Evolutionary conservation across 2,329 filamentous ascomycete genomes (phyloP).

Genomic region (Fusarium sp.): DNA sequence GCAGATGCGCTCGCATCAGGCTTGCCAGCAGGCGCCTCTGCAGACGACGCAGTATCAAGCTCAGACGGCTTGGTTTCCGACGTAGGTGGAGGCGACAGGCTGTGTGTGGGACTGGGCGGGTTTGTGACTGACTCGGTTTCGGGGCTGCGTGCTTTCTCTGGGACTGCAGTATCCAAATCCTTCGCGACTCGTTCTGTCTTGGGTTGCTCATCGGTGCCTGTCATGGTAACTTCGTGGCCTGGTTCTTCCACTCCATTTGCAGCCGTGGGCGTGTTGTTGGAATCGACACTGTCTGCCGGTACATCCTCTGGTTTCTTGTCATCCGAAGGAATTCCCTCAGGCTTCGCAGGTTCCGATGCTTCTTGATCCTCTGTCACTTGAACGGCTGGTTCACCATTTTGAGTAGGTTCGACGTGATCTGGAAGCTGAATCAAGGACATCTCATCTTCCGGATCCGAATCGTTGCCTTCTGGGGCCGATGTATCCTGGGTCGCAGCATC

Average conservation of each 20-base stretch:
- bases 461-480: constrained; percentile 30
- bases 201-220: constrained; percentile 16
- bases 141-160: constrained; percentile 51
- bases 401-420: constrained; percentile 26
- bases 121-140: constrained; percentile 60
- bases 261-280: neutral
- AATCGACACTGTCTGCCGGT: neutral
- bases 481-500: constrained; percentile 19
- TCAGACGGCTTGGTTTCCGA: constrained; percentile 66
- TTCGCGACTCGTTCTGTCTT: constrained; percentile 35
- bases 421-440: constrained; percentile 49
- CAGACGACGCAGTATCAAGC: constrained; percentile 56
- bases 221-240: constrained; percentile 51
- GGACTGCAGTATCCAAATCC: constrained; percentile 39
- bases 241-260: neutral
- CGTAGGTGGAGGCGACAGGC: constrained; percentile 59
- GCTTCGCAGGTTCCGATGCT: neutral
- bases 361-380: neutral
- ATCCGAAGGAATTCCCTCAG: neutral
- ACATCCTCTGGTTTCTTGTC: neutral
- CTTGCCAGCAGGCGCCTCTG: constrained; percentile 50
- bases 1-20: constrained; percentile 49
- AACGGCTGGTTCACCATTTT: neutral
- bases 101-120: constrained; percentile 57
- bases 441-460: constrained; percentile 50